Conservation (phyloP, 1,284 basidiomycete species). For the Phlebopus sp. region DNA sequence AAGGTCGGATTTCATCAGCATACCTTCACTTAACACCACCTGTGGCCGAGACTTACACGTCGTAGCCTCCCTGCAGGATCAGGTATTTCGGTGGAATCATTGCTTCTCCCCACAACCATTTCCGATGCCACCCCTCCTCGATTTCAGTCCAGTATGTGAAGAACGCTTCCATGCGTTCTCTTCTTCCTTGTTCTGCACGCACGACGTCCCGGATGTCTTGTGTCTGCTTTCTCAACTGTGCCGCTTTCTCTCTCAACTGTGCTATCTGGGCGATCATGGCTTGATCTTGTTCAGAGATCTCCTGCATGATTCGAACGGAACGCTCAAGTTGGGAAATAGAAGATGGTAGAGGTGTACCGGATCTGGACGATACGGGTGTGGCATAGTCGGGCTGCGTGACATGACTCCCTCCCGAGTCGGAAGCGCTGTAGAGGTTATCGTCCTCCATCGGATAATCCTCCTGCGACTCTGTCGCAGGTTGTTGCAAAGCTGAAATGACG, state of each 20-base stretch:
- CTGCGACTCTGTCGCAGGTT: not conserved
- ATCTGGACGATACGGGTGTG: conserved; percentile 25
- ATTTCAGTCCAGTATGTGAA: conserved; percentile 30
- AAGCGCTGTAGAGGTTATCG: conserved; percentile 18
- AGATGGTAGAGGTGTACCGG: conserved; percentile 19
- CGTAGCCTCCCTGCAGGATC: not conserved
- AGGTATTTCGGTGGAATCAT: conserved; percentile 4
- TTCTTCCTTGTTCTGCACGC: conserved; percentile 20
- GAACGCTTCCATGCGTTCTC: conserved; percentile 29
- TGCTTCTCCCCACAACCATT: conserved; percentile 20
- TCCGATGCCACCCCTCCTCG: conserved; percentile 19
- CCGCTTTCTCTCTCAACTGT: conserved; percentile 17
- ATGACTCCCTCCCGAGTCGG: conserved; percentile 25
- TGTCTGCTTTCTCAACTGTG: conserved; percentile 18
- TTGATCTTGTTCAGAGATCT: conserved; percentile 21
- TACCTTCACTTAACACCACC: not conserved
- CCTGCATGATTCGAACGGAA: conserved; percentile 25
- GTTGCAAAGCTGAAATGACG: conserved; percentile 3
- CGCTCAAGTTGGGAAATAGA: conserved; percentile 19
- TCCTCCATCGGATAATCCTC: conserved; percentile 2
- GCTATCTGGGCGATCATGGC: conserved; percentile 12
- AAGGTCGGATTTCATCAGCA: not conserved
- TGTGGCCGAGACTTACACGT: not conserved
- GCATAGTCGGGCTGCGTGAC: conserved; percentile 20
- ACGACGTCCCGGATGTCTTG: conserved; percentile 23